Evolutionary conservation across 2,329 filamentous ascomycete species (phyloP), one percentile per base, ranked within the genome.

Genomic region (Apiospora sp.): DNA sequence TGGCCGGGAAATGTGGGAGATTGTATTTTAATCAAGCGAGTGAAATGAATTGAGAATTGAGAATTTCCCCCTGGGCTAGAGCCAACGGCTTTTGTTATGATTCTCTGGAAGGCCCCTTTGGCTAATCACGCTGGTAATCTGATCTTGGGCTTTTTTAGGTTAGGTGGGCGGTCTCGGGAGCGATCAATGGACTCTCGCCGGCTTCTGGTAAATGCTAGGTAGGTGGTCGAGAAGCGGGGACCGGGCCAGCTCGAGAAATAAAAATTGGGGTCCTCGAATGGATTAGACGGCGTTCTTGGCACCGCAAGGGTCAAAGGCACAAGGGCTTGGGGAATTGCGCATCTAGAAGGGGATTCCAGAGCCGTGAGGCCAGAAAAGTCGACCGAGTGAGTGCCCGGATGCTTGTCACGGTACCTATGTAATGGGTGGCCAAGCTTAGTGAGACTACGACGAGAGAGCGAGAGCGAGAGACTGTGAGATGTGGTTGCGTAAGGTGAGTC

Each of bases 111-210:
- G 61, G 51, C 68, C 71, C 71, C 69, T 72, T 72, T 68, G 68
- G 46, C 69, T 69, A 72, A 69, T 69, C 16, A 73, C 67, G 27
- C 34, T 49, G 46, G 69, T 69, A 71, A 68, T 71, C 49, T 49
- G 44, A 70, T 37, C 61, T 73, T 73, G 58, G 72, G 44, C 58
- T 64, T 73, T 71, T 71, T 71, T 69, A 69, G 72, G 70, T 69
- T 71, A 69, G 70, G 58, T 41, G 58, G 72, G 48, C 41, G 71
- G 67, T 58, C 46, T 70, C 69, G 69, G 69, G 69, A 69, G 67
- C 67, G 67, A 69, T 70, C 69, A 61, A 70, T 70, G 69, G 69
- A 27, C 48, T 58, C 22, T 54, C 46, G 58, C 58, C 58, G 58
- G 58, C 58, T 64, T 64, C 58, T 64, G 58, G 58, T 64, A 34